These are phyloP conservation scores for Patellifolia procumbens DNA, from an alignment of 179 eudicot species.

Conservation along the genomic window DNA sequence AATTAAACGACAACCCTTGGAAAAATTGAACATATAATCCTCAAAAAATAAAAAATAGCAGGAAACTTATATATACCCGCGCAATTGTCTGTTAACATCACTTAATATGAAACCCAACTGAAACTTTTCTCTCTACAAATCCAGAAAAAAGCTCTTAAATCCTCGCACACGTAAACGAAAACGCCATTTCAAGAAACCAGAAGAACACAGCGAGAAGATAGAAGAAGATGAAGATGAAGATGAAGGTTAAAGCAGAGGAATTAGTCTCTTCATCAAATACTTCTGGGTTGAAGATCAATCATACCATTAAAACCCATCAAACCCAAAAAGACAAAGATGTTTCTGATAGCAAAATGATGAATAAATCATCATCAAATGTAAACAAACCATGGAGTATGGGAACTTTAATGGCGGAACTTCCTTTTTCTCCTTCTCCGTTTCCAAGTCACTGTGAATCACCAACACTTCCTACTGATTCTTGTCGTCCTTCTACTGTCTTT, in stretches of 20 bases:
- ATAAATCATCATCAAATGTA: no score
- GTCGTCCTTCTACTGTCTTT: constrained; percentile 36
- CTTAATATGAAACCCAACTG: not conserved
- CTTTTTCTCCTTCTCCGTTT: constrained; percentile 23
- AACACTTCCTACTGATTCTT: constrained; percentile 9
- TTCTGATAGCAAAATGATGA: constrained; percentile 6
- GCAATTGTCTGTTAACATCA: not conserved
- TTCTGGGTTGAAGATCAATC: not conserved
- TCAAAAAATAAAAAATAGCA: no score
- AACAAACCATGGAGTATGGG: constrained; percentile 31
- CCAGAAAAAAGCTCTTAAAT: not conserved
- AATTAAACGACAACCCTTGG: no score
- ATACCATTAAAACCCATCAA: not conserved
- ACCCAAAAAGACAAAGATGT: not conserved
- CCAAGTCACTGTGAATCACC: constrained; percentile 14
- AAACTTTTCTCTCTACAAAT: not conserved
- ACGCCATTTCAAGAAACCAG: not conserved
- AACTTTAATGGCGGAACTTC: constrained; percentile 24
- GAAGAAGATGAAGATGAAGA: not conserved
- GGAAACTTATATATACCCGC: not conserved
- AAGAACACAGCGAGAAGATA: no score
- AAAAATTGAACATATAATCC: no score
- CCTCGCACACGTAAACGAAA: not conserved
- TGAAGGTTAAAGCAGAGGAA: constrained; percentile 9
- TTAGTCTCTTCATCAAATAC: not conserved